A percentile compares a stretch with the other conserved stretches of the same genome.
phyloP scores from a whole-genome alignment of 2,329 filamentous ascomycete species.

The Colletotrichum endophyticum region DNA sequence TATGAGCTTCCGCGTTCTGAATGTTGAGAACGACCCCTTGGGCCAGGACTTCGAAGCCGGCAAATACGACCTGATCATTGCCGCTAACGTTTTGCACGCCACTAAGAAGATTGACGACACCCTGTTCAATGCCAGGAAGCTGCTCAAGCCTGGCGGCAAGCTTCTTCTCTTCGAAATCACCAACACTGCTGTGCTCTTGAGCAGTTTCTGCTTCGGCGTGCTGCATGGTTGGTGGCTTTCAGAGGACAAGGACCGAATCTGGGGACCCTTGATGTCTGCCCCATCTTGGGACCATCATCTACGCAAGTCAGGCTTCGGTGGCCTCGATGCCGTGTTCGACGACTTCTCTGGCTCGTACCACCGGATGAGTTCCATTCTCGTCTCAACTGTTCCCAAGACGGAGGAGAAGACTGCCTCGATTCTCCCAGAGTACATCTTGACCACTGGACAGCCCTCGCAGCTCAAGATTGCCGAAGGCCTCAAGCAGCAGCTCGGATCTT shows the following conservation, averaged over 20 bases:
- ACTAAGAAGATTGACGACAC: conserved; percentile 29
- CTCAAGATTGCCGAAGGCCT: not conserved
- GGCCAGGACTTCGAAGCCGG: conserved; percentile 29
- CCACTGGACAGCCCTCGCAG: not conserved
- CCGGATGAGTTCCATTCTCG: conserved; percentile 20
- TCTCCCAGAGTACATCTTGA: not conserved
- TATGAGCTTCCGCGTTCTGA: conserved; percentile 37
- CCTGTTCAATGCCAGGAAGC: conserved; percentile 24
- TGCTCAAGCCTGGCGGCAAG: conserved; percentile 35
- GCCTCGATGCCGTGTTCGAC: conserved; percentile 27
- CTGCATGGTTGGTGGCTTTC: conserved; percentile 37
- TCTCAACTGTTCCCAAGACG: conserved; percentile 23
- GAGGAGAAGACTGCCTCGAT: not conserved
- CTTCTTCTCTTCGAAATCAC: conserved; percentile 34
- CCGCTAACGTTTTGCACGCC: conserved; percentile 36
- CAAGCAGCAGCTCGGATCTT: not conserved
- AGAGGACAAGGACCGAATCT: conserved; percentile 28
- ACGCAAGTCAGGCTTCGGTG: conserved; percentile 19
- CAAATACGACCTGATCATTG: conserved; percentile 32
- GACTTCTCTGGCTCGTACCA: conserved; percentile 24
- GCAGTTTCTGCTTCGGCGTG: conserved; percentile 30
- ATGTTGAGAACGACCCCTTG: conserved; percentile 34
- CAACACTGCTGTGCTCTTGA: conserved; percentile 13
- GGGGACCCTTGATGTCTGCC: conserved; percentile 28
- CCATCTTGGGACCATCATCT: conserved; percentile 25